These are phyloP conservation scores for Malassezia arunalokei DNA, from an alignment of 1,284 basidiomycete genomes.

Conservation along the genomic window DNA sequence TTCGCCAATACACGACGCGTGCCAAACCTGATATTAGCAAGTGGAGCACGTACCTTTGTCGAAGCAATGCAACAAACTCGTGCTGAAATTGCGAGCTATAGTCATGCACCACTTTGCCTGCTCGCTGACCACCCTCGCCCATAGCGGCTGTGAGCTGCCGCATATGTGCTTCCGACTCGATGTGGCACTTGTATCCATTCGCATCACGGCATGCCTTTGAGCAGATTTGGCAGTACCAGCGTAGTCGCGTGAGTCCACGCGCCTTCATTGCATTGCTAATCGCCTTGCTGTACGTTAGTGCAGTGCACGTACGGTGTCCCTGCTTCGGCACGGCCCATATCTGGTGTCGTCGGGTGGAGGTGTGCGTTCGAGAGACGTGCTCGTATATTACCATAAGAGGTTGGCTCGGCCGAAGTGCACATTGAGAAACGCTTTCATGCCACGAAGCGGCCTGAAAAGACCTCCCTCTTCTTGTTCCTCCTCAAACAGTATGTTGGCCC, in stretches of 20 bases:
- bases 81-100: slow-evolving; percentile 81
- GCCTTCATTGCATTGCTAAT: slow-evolving; percentile 45
- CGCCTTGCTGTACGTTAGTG: slow-evolving; percentile 28
- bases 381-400: neutral
- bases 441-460: neutral
- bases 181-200: slow-evolving; percentile 52
- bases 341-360: neutral
- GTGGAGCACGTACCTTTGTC: slow-evolving; percentile 55
- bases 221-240: slow-evolving; percentile 46
- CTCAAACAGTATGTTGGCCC: slow-evolving; percentile 13
- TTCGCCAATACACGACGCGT: slow-evolving; percentile 55
- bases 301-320: slow-evolving; percentile 20
- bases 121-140: slow-evolving; percentile 59
- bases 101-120: slow-evolving; percentile 76
- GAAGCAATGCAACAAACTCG: slow-evolving; percentile 78
- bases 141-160: slow-evolving; percentile 83
- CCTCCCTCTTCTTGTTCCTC: neutral
- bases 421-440: neutral
- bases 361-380: slow-evolving; percentile 6
- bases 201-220: slow-evolving; percentile 42
- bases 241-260: slow-evolving; percentile 40
- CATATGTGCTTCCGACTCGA: slow-evolving; percentile 72
- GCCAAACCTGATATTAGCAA: slow-evolving; percentile 24
- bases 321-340: slow-evolving; percentile 15
- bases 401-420: slow-evolving; percentile 9